Percentiles rank a stretch among this genome's conserved stretches.
Conservation (phyloP, 495 filamentous ascomycete genomes). For the Penicillium egyptiacum region DNA sequence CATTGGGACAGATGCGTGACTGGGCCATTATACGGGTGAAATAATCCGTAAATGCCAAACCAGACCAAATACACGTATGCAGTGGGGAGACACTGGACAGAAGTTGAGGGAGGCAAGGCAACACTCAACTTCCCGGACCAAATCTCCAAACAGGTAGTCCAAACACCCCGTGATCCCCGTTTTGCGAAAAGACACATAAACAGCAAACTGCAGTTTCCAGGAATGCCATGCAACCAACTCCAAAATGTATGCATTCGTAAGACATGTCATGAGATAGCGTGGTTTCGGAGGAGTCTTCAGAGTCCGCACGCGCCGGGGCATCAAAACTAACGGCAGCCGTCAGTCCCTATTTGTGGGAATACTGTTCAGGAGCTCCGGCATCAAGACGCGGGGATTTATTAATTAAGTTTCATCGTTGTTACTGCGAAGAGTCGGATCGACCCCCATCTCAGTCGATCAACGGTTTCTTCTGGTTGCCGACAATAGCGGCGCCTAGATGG, state of each 20-base stretch:
- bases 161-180: constrained; percentile 23
- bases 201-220: constrained; percentile 28
- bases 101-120: not conserved
- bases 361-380: not conserved
- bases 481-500: constrained; percentile 77
- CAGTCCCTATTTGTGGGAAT: not conserved
- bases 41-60: not conserved
- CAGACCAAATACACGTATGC: not conserved
- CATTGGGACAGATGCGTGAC: not conserved
- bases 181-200: constrained; percentile 23
- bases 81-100: not conserved
- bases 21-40: not conserved
- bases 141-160: constrained; percentile 10
- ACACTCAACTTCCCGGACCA: constrained; percentile 10
- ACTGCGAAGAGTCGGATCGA: not conserved
- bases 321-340: constrained; percentile 6
- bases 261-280: constrained; percentile 29
- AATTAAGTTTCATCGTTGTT: not conserved
- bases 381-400: constrained; percentile 2
- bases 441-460: constrained; percentile 69
- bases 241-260: constrained; percentile 48
- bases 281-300: not conserved
- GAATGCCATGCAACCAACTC: constrained; percentile 44
- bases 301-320: not conserved
- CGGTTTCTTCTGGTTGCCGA: constrained; percentile 82